Base-by-base conservation (phyloP, 352 stramenopile genomes). In the Saprolegnia diclina region DNA sequence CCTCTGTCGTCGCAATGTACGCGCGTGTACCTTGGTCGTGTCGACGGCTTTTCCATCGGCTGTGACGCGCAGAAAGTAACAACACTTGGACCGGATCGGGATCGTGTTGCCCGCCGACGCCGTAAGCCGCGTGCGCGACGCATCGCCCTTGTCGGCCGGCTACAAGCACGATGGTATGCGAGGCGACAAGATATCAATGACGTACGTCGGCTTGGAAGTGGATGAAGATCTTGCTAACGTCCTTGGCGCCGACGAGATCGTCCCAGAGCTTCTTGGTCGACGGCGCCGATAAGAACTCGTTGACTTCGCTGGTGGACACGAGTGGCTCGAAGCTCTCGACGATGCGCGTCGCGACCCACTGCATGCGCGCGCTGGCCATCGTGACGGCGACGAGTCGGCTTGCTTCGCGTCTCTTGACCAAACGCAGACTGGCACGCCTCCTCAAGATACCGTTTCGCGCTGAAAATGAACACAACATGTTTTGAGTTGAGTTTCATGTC, bases 301-400 rank as follows among this genome's bases (percentile, higher is more conserved):
- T 77, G 52, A 89, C 76, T 14, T 94, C 83, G 10, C 40, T 29
- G 38, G 63, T 45, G 9, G 78, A 77, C 70, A 92, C 81, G 14
- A 72, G 67, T 19, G 87, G 79, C 72, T 93, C 87, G 65, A 94
- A 94, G 19, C 82, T 81, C 73, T 94, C 87, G 35, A 88, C 54
- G 50, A 94, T 80, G 57, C 87, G 87, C 73, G 85, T 78, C 5
- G 73, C 80, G 48, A 89, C 77, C 87, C 87, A 94, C 73, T 92
- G 85, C 82, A 93, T 91, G 52, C 87, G 87, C 52, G 80, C 67
- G 45, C 71, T 94, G 74, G 75, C 78, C 83, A 94, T 94, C 61
- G 44, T 35, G 29, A 35, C 29, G 29, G 29, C 29, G 29, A 35
- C 29, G 5, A 35, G 29, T 35, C 29, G 29, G 2, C 29, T 35